Percentiles rank a stretch among this genome's conserved stretches.
These are phyloP conservation scores for Gossypium raimondii DNA, from an alignment of 345 rosid genomes.

Conservation along the genomic window DNA sequence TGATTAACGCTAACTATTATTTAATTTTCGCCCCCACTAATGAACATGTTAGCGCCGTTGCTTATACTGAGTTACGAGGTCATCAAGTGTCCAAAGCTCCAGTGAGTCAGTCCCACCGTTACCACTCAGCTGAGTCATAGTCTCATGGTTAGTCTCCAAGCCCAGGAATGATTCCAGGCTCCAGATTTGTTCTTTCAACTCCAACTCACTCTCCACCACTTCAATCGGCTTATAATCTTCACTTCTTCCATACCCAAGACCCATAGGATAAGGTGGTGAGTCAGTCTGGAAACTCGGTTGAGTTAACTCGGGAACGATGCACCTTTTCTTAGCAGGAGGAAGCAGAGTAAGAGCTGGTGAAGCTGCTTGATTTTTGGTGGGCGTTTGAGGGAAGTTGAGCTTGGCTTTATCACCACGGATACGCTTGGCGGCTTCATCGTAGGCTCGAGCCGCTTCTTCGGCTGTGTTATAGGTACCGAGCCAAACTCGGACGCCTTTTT, in stretches of 20 bases:
- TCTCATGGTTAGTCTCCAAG: constrained; percentile 28
- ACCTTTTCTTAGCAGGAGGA: constrained; percentile 45
- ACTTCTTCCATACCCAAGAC: constrained; percentile 16
- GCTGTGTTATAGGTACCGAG: constrained; percentile 83
- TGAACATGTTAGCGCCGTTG: constrained; percentile 8
- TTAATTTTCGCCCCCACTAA: neutral
- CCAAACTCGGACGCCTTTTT: constrained; percentile 85
- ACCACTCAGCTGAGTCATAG: constrained; percentile 17
- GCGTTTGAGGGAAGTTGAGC: constrained; percentile 59
- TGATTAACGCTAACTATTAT: neutral
- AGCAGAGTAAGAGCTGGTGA: constrained; percentile 19
- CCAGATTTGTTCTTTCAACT: constrained; percentile 50
- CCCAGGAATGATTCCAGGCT: constrained; percentile 60
- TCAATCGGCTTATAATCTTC: constrained; percentile 22
- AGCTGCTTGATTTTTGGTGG: neutral
- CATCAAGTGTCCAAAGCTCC: constrained; percentile 76
- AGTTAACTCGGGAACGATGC: constrained; percentile 30
- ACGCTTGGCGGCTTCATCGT: constrained; percentile 79
- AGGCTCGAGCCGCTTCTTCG: constrained; percentile 87
- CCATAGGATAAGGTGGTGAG: constrained; percentile 12
- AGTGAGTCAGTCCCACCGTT: constrained; percentile 20
- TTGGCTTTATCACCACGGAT: constrained; percentile 94
- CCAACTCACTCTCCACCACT: constrained; percentile 23
- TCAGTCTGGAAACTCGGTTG: constrained; percentile 19
- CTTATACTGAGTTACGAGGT: constrained; percentile 41